Base-by-base conservation (phyloP, 2,329 filamentous ascomycete genomes). In the Pseudogymnoascus sp. region DNA sequence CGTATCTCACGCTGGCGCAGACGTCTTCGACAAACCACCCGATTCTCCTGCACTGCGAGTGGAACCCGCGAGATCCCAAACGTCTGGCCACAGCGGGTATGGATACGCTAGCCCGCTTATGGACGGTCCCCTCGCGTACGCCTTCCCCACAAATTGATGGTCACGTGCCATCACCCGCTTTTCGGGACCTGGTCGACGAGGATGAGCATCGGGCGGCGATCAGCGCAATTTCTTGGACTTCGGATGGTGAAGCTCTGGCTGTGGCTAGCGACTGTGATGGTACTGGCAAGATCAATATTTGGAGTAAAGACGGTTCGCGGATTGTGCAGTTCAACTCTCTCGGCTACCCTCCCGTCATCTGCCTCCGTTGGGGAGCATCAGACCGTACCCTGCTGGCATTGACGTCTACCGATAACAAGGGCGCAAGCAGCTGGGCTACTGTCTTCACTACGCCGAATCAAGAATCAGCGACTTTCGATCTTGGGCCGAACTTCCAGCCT, bases 81-180 rank as follows among this genome's bases (percentile, higher is more conserved):
- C 77, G 85, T 75, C 79, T 87, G 79, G 85, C 84, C 74, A 84
- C 83, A 79, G 84, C 82, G 77, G 85, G 85, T 70, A 87, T 83
- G 73, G 85, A 87, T 78, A 83, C 84, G 75, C 83, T 87, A 83
- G 85, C 84, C 78, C 84, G 84, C 67, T 79, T 87, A 76, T 87
- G 85, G 84, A 86, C 82, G 65, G 74, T 87, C 68, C 80, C 79
- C 74, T 67, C 62, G 64, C 39, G 39, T 42, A 42, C 39, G 39
- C 39, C 39, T 42, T 42, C 39, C 39, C 39, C 39, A 42, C 64
- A 65, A 36, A 48, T 45, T 52, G 64, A 62, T 64, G 64, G 68
- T 65, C 73, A 74, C 65, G 76, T 76, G 39, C 61, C 60, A 15
- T 64, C 64, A 52, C 67, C 69, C 39, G 65, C 67, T 27, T 64